Percentiles rank a stretch among this genome's conserved stretches.
Evolutionary conservation across 495 filamentous ascomycete species (phyloP).

Genomic region (Xylaria flabelliformis): DNA sequence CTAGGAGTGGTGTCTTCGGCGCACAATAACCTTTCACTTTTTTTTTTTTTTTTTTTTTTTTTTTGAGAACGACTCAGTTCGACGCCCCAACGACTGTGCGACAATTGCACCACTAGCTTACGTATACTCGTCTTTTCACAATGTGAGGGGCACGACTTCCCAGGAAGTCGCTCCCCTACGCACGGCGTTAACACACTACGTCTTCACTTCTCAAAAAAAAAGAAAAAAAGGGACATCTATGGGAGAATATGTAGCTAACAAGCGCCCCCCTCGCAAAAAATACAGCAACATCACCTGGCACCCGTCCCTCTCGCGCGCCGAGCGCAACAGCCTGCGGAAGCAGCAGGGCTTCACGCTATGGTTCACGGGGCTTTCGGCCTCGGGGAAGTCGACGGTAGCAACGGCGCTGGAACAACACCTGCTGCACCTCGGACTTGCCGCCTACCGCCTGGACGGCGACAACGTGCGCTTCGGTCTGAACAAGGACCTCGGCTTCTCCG

Average conservation of each 20-base stretch:
- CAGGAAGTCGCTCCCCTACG: too few species aligned
- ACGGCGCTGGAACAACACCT: conserved; percentile 96
- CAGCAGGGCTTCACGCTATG: conserved; percentile 95
- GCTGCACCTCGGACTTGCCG: conserved; percentile 77
- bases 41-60: background rate
- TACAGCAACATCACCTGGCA: conserved; percentile 98
- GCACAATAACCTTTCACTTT: background rate
- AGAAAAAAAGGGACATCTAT: background rate
- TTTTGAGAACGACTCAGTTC: background rate
- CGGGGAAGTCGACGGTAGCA: conserved; percentile 94
- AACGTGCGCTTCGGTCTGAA: conserved; percentile 98
- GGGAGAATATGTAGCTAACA: conserved; percentile 5
- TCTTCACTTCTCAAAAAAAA: too few species aligned
- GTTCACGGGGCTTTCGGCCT: conserved; percentile 95
- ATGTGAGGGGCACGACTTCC: background rate
- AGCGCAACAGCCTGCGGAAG: conserved; percentile 79
- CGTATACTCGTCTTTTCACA: background rate
- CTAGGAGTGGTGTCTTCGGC: background rate
- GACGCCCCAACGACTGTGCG: background rate
- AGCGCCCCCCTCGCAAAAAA: background rate
- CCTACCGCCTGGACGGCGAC: conserved; percentile 96
- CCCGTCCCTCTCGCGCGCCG: conserved; percentile 80
- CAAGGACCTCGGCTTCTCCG: conserved; percentile 93
- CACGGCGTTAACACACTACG: background rate
- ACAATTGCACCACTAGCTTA: background rate